Evolutionary conservation across 371 early-diverging fungal genomes (phyloP), one percentile per base, ranked within the genome.

Genomic region (Rhizopus microsporus): DNA sequence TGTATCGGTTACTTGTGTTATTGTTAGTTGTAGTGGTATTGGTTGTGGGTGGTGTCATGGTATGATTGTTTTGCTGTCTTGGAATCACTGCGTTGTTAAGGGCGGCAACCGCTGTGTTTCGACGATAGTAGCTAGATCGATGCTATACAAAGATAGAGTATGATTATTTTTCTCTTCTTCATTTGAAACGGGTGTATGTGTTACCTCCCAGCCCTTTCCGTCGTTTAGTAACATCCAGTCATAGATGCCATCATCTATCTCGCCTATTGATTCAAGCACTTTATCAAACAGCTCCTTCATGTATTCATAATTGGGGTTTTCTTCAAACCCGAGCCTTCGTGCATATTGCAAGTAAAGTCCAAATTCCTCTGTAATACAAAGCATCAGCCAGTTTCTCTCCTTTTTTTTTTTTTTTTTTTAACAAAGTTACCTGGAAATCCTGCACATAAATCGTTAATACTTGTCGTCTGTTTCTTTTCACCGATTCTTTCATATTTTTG

Each of bases 401-500:
- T 7, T n/a, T 30, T 10, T 31, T 12, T 46, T 23, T 35, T 12
- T 39, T 39, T 9, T 23, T 23, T 23, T 23, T 23, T 23, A 23
- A 23, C 23, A 23, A 23, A 23, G 6, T 31, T 63, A 68, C 68
- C 60, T 59, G 97, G 97, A 68, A 86, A 93, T 13, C 89, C 90
- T 34, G 89, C 91, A 67, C 94, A 94, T 30, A 96, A 82, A 58
- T 95, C 97, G 66, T 88, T 87, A 63, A 94, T 83, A 5, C 77
- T 71, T 0, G 91, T 91, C 23, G 86, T 85, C 70, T 94, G 92
- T 75, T 99, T 99, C 81, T 91, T 94, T 62, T 98, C 94, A 7
- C 94, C 93, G 67, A 99, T 99, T 67, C 91, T 93, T 62, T 97
- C 94, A 73, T 96, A 98, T 74, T 98, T 98, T 77, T 97, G 97